These are phyloP conservation scores for Rachicladosporium sp. DNA, from an alignment of 2,329 filamentous ascomycete species.

Conservation along the genomic window DNA sequence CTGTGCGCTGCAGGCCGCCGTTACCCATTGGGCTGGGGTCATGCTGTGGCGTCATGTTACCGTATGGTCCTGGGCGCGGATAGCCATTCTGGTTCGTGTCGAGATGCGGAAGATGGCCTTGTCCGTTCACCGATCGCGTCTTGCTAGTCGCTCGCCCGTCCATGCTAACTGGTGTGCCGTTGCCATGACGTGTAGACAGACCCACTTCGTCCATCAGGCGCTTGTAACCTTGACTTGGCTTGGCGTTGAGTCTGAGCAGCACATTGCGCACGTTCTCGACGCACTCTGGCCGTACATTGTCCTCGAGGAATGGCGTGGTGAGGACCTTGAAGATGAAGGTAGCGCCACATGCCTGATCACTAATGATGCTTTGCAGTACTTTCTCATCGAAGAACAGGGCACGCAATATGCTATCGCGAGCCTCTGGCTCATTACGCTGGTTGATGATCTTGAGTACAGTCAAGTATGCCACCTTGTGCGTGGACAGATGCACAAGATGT, in stretches of 20 bases:
- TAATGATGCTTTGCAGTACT: conserved; percentile 77
- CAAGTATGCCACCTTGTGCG: conserved; percentile 94
- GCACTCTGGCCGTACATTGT: conserved; percentile 74
- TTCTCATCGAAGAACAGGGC: conserved; percentile 91
- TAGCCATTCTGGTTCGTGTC: conserved; percentile 21
- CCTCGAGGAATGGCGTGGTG: conserved; percentile 94
- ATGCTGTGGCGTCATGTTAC: conserved; percentile 21
- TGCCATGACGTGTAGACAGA: conserved; percentile 48
- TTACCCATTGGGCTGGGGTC: conserved; percentile 24
- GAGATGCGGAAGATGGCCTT: conserved; percentile 18
- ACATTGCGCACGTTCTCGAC: conserved; percentile 87
- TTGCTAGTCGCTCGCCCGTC: conserved; percentile 24
- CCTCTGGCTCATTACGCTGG: conserved; percentile 86
- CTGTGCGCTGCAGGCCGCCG: conserved; percentile 30
- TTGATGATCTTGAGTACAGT: conserved; percentile 98
- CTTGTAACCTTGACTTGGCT: conserved; percentile 93
- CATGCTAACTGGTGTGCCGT: conserved; percentile 23
- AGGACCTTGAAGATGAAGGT: conserved; percentile 98
- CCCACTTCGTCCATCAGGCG: conserved; percentile 97
- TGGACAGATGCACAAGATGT: conserved; percentile 88
- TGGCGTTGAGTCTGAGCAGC: conserved; percentile 77
- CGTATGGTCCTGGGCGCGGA: conserved; percentile 24
- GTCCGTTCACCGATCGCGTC: conserved; percentile 19
- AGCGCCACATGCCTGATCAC: conserved; percentile 81
- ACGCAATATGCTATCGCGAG: conserved; percentile 76